Base-by-base conservation (phyloP, 305 asterid species). In the Solanum hybrid region DNA sequence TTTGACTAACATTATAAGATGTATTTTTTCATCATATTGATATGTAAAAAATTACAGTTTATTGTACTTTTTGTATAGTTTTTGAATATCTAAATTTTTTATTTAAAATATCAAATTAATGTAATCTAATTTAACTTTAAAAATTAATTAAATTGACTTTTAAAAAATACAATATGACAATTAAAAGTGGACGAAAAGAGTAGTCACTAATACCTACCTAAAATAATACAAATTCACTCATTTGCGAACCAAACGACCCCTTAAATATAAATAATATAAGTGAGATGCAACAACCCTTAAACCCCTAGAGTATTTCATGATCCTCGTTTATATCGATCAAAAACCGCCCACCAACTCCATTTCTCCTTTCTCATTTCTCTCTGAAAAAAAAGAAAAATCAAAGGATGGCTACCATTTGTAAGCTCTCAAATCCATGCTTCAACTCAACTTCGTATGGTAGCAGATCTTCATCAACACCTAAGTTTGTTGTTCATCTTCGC, bases 361-460 rank as follows among this genome's bases (percentile, higher is more conserved):
- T 8, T 4, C 86, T 85, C 87, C 26, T 19, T 19, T 60, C 86
- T 85, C 87, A 17, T 27, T 45, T 84, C 42, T 31, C 40, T 3
- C 17, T 32, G 71, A 22, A 60, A 45, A 60, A 60, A 45, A 60
- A 60, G 66, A 5, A 22, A n/a, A 78, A 77, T 34, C 40, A 36
- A 12, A 40, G 4, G 89, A 97, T 97, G 99, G 96, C 98, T 86
- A 93, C 95, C 91, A 91, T 97, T 90, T 94, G 95, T 90, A 97
- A 93, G 96, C 95, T 96, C 81, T 90, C 97, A 37, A 60, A 92
- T 84, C 73, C 95, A n/a, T 24, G 71, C 89, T 85, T 93, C 29
- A 92, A 92, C 75, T 77, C 94, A 5, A 10, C 94, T 75, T 89
- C 85, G 64, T 92, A 78, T 4, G 84, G 88, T 34, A 72, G 93